Percentiles rank a stretch among this genome's conserved stretches.
phyloP scores from a whole-genome alignment of 2,329 filamentous ascomycete species.

The Scedosporium aurantiacum region DNA sequence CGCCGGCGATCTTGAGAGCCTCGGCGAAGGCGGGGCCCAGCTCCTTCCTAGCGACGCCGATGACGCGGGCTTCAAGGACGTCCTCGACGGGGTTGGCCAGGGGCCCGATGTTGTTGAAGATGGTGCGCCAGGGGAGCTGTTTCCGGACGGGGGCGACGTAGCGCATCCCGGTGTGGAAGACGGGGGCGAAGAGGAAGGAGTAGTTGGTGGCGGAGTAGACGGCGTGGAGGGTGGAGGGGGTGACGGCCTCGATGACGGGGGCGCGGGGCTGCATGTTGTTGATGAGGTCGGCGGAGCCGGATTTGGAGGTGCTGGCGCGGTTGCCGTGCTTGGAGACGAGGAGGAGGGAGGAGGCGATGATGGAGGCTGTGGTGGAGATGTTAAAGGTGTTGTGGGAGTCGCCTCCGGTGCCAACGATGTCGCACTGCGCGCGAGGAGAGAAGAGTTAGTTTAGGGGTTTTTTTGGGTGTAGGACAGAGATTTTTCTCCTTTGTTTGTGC shows the following conservation, averaged over 20 bases:
- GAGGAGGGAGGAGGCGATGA: constrained; percentile 76
- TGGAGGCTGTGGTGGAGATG: constrained; percentile 89
- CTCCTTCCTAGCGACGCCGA: constrained; percentile 84
- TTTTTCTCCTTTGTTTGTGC: constrained; percentile 1
- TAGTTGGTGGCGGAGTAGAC: constrained; percentile 81
- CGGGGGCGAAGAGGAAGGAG: constrained; percentile 87
- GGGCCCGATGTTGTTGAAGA: constrained; percentile 94
- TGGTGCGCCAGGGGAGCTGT: constrained; percentile 85
- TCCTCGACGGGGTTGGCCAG: constrained; percentile 83
- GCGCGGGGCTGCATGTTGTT: constrained; percentile 60
- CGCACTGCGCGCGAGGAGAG: constrained; percentile 39
- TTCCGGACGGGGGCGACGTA: constrained; percentile 77
- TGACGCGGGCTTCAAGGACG: constrained; percentile 73
- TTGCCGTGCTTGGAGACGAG: constrained; percentile 94
- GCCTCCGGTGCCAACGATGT: constrained; percentile 95
- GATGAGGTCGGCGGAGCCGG: constrained; percentile 86
- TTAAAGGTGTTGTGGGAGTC: constrained; percentile 98
- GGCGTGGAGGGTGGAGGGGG: constrained; percentile 54
- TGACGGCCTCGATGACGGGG: constrained; percentile 65
- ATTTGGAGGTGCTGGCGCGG: constrained; percentile 87
- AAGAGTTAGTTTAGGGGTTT: constrained; percentile 6
- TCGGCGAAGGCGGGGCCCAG: constrained; percentile 85
- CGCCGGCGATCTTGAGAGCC: constrained; percentile 64
- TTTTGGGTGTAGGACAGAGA: neutral
- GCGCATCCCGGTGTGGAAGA: constrained; percentile 92